Evolutionary conservation across 2,329 filamentous ascomycete genomes (phyloP), one percentile per base, ranked within the genome.

Genomic region (Volutella citrinella): DNA sequence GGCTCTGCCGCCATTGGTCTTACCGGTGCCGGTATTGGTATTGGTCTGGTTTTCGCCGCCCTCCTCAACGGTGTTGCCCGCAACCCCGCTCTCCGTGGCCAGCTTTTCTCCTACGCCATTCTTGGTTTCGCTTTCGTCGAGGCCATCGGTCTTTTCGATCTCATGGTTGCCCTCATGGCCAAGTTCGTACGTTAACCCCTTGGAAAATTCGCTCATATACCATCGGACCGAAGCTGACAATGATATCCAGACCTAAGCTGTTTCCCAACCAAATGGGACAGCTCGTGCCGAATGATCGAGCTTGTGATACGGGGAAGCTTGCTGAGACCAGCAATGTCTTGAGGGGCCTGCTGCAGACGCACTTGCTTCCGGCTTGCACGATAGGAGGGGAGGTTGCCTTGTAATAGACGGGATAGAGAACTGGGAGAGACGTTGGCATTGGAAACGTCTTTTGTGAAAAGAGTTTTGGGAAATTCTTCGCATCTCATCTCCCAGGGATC

Each of bases 71-170:
- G 82, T 74, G 87, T 93, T 68, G 86, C 87, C 76, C 87, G 87
- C 76, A 95, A 95, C 86, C 87, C 87, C 64, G 85, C 84, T 65
- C 86, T 94, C 75, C 84, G 87, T 76, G 87, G 87, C 68, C 88
- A 94, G 81, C 87, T 95, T 64, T 95, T 93, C 85, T 87, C 85
- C 57, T 91, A 93, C 75, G 87, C 87, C 80, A 91, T 93, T 85
- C 76, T 93, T 65, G 87, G 87, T 76, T 93, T 93, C 76, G 87
- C 87, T 66, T 93, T 93, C 83, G 87, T 90, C 70, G 87, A 93
- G 70, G 87, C 87, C 74, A 88, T 87, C 59, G 84, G 84, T 84
- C 81, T 87, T 64, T 87, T 87, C 82, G 83, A 87, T 64, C 82
- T 87, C 64, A 89, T 89, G 84, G 80, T 89, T 87, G 84, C 84